Base-by-base conservation (phyloP, 202 grass and related monocot species). In the Dendrocalamus latiflorus region DNA sequence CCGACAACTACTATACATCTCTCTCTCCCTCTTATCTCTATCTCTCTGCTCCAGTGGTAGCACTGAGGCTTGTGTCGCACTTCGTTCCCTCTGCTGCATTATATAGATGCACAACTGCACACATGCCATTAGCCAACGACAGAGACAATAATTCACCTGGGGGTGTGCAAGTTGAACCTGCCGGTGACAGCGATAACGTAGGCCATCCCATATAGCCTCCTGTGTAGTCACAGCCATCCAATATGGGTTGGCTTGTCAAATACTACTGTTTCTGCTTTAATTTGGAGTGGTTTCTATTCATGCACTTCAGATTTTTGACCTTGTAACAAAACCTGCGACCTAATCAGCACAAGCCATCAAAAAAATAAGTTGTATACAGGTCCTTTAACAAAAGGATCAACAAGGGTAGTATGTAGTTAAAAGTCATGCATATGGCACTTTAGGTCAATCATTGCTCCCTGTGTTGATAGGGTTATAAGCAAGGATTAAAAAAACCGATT, bases 71-170 rank as follows among this genome's bases (percentile, higher is more conserved):
- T 81, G 78, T 50, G 53, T 28, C 21, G n/a, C 63, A 63, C 51
- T 65, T 70, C 38, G 16, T 63, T 67, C 26, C 55, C 56, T 38
- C 45, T 34, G 44, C 17, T 34, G n/a, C 67, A 16, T 85, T 87
- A 69, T 81, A 87, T 87, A 87, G 70, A 87, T n/a, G 71, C 62
- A 20, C 39, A 30, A 30, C 3, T 2, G 28, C 28, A 30, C 28
- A 57, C 58, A 38, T 69, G 78, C 47, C 69, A 67, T 60, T 68
- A 73, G 57, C 58, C 72, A 86, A 86, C 45, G 68, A 80, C 76
- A 86, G 47, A 49, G 70, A 75, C 63, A 87, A 87, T 87, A 87
- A 87, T 87, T 87, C 85, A 81, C 53, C 70, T 51, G 21, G 60
- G 18, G 39, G 11, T 33, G 77, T 61, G 71, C 62, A 76, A 69